Evolutionary conservation across 495 filamentous ascomycete genomes (phyloP).

Genomic region (Aspergillus hancockii): DNA sequence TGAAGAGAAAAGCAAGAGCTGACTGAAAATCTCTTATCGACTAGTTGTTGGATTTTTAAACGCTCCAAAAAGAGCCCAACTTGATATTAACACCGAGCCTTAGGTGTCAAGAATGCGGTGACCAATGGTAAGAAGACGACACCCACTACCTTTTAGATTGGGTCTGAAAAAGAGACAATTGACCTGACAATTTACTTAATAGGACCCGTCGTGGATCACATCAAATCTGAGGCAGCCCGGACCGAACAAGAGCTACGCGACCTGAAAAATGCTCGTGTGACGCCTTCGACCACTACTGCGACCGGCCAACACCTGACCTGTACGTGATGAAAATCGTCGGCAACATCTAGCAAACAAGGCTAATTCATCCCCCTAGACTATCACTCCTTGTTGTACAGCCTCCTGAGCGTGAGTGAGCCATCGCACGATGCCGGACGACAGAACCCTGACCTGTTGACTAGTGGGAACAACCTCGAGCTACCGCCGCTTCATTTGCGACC

Average conservation of each 20-base stretch:
- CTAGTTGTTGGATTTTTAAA: neutral
- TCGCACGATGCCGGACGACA: neutral
- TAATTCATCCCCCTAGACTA: slow-evolving; percentile 58
- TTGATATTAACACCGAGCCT: slow-evolving; percentile 22
- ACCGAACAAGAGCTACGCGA: slow-evolving; percentile 73
- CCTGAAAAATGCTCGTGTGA: slow-evolving; percentile 68
- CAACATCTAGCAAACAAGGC: slow-evolving; percentile 9
- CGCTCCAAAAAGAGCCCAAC: slow-evolving; percentile 14
- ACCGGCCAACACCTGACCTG: slow-evolving; percentile 87
- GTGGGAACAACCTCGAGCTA: slow-evolving; percentile 78
- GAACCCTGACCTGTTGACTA: slow-evolving; percentile 21
- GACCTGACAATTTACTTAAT: slow-evolving; percentile 21
- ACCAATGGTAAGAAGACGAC: slow-evolving; percentile 34
- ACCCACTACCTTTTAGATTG: neutral
- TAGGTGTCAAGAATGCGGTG: slow-evolving; percentile 29
- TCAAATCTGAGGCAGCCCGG: slow-evolving; percentile 71
- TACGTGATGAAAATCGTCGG: slow-evolving; percentile 34
- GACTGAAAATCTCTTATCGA: slow-evolving; percentile 13
- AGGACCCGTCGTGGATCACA: slow-evolving; percentile 78
- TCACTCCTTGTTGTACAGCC: slow-evolving; percentile 91
- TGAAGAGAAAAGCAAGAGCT: slow-evolving; percentile 10
- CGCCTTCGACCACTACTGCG: slow-evolving; percentile 66
- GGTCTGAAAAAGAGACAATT: slow-evolving; percentile 29
- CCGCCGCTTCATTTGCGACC: slow-evolving; percentile 76
- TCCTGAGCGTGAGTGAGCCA: slow-evolving; percentile 66